Base-by-base conservation (phyloP, 75 land plant genomes). In the Pinus tabuliformis region DNA sequence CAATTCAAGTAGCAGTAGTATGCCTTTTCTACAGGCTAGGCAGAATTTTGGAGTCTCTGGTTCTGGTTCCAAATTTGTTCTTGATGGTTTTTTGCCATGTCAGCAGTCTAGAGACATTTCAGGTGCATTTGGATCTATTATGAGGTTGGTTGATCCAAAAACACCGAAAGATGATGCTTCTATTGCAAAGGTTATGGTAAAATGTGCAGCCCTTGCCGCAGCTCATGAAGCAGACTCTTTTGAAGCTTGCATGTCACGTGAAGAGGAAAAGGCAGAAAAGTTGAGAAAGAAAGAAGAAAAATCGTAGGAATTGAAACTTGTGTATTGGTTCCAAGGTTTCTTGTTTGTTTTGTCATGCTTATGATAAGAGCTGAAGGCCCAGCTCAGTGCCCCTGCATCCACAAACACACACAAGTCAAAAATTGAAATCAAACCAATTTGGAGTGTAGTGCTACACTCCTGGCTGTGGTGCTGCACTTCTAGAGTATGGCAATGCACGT, bases 221-320 rank as follows among this genome's bases (percentile, higher is more conserved):
- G 89, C 13, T 81, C 85, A 26, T 26, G 26, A 26, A 26, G 26
- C 26, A 26, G 26, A 26, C 26, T 26, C 0, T 26, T 26, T 26
- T 74, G 92, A 88, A 63, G 84, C 90, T 62, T 17, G 21, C 60
- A 58, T 89, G 63, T 86, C 83, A 3, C 86, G 80, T 73, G 97
- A 86, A 72, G 89, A 94, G 81, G 88, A 90, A 77, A 95, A 92
- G 74, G 95, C 95, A 42, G 98, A 95, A 78, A 86, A 95, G 74
- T 72, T 95, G 57, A 95, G 83, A 78, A 84, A 89, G 61, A 95
- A 95, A 71, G 90, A 89, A 74, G 85, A 26, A 26, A 26, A 26
- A 26, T 26, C 0, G 26, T 0, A 26, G 26, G 26, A 0, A 26
- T 26, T 26, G 26, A 26, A 26, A 26, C 26, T 26, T 26, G 26